Evolutionary conservation across 2,329 filamentous ascomycete species (phyloP), one percentile per base, ranked within the genome.

Genomic region (Epicoccum nigrum): DNA sequence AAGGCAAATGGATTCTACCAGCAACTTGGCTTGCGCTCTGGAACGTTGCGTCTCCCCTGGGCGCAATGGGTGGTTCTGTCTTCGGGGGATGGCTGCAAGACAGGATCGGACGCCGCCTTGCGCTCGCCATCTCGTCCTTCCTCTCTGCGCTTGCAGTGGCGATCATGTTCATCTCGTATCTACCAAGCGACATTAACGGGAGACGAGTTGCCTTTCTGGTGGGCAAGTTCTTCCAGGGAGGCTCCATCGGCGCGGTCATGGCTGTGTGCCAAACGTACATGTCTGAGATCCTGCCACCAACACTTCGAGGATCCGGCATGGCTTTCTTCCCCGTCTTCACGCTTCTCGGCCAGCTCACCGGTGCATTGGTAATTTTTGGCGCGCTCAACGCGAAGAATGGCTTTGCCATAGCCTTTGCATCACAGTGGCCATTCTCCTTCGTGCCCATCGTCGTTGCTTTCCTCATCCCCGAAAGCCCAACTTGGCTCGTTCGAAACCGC

Each of bases 381-480:
- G 56, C 67, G 35, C 51, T 71, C 9, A 45, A 64, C 23, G 54
- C 58, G 12, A 19, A 54, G 30, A 62, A 65, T 54, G 76, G 71
- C 12, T 79, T 77, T 55, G 62, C 65, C 2, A 64, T 75, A n/a
- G 72, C 70, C 11, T 76, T 81, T 51, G 76, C 69, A 1, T 73
- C 76, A 0, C 75, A 79, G 51, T 80, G 78, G 77, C 65, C 74
- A 0, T 78, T 76, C 54, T 75, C 76, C 0, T 66, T 72, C 5
- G 53, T 79, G 1, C 74, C 79, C 0, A 63, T 81, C 12, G 3
- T 76, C 15, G 62, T 79, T 13, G 70, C 79, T 0, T 59, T 78
- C 25, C 32, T 79, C 35, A 72, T 83, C 27, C 81, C 81, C 0
- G 81, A 84, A 54, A 80, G 76, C 11, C 81, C 81, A 0, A 71